Percentiles rank a stretch among this genome's conserved stretches.
These are phyloP conservation scores for Limnanthes douglasii DNA, from an alignment of 345 rosid species.

Conservation along the genomic window DNA sequence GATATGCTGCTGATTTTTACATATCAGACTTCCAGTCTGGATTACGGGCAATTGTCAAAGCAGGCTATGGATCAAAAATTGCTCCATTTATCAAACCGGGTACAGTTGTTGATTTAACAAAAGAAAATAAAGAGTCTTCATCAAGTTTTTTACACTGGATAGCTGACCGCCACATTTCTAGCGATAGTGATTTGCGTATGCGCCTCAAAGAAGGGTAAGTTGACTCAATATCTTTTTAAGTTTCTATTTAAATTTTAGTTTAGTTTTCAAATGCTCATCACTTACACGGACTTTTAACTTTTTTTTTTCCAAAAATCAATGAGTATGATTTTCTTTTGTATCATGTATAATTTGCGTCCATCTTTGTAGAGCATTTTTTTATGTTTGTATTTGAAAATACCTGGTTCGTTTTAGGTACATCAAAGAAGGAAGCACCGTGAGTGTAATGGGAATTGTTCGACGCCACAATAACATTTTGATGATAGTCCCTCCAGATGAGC, in stretches of 20 bases:
- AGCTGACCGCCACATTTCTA: conserved; percentile 56
- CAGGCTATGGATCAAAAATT: conserved; percentile 87
- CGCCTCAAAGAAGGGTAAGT: conserved; percentile 89
- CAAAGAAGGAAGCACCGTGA: conserved; percentile 94
- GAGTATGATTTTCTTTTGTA: too few relatives aligned
- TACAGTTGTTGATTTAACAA: conserved; percentile 51
- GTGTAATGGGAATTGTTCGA: conserved; percentile 90
- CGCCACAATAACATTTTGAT: conserved; percentile 76
- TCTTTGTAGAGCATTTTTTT: too few relatives aligned
- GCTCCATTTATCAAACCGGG: conserved; percentile 67
- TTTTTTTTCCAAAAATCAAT: too few relatives aligned
- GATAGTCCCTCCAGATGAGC: conserved; percentile 65
- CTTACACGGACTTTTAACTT: too few relatives aligned
- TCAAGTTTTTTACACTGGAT: conserved; percentile 75
- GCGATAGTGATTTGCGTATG: conserved; percentile 60
- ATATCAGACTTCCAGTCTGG: conserved; percentile 92
- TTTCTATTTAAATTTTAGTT: too few relatives aligned
- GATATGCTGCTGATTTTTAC: conserved; percentile 76
- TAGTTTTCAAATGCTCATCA: too few relatives aligned
- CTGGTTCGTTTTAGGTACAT: too few relatives aligned
- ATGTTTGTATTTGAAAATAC: too few relatives aligned
- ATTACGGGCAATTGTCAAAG: conserved; percentile 75
- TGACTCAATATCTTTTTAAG: too few relatives aligned
- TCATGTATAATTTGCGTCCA: too few relatives aligned
- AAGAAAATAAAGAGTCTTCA: conserved; percentile 47